A percentile compares a stretch with the other conserved stretches of the same genome.
phyloP scores from a whole-genome alignment of 306 rosid species.

The Begonia fuchsioides region DNA sequence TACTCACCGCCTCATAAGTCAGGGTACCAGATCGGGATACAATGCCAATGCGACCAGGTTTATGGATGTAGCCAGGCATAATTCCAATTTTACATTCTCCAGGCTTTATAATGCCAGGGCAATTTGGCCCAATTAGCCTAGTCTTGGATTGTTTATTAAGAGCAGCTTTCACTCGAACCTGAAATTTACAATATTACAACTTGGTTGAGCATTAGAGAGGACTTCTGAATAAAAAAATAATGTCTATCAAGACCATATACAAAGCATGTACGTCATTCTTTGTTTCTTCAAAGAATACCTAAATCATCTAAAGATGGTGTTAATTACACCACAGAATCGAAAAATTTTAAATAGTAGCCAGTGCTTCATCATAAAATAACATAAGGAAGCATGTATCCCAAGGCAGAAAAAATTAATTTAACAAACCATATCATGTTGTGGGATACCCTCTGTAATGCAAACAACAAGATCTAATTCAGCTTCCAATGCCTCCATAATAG shows the following conservation, averaged over 20 bases:
- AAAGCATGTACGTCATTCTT: too few relatives aligned
- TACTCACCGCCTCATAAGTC: constrained; percentile 96
- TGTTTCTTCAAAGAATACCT: too few relatives aligned
- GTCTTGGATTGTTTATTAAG: constrained; percentile 79
- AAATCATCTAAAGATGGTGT: too few relatives aligned
- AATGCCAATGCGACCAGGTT: constrained; percentile 95
- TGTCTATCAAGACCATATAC: too few relatives aligned
- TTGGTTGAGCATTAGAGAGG: neutral
- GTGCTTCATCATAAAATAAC: too few relatives aligned
- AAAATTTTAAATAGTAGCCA: too few relatives aligned
- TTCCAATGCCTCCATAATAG: constrained; percentile 82
- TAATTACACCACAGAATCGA: too few relatives aligned
- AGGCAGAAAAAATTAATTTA: neutral
- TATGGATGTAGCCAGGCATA: constrained; percentile 98
- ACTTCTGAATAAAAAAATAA: too few relatives aligned
- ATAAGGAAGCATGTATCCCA: too few relatives aligned
- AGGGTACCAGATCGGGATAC: constrained; percentile 99
- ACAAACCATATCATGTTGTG: constrained; percentile 89
- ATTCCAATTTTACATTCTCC: constrained; percentile 99
- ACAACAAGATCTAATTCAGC: constrained; percentile 95
- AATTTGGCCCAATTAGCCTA: constrained; percentile 90
- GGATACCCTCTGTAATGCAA: constrained; percentile 98
- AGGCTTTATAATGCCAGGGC: constrained; percentile 99
- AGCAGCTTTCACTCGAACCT: constrained; percentile 96
- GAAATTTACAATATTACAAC: constrained; percentile 13